phyloP scores from a whole-genome alignment of 768 basidiomycete genomes.

The Obba rivulosa region DNA sequence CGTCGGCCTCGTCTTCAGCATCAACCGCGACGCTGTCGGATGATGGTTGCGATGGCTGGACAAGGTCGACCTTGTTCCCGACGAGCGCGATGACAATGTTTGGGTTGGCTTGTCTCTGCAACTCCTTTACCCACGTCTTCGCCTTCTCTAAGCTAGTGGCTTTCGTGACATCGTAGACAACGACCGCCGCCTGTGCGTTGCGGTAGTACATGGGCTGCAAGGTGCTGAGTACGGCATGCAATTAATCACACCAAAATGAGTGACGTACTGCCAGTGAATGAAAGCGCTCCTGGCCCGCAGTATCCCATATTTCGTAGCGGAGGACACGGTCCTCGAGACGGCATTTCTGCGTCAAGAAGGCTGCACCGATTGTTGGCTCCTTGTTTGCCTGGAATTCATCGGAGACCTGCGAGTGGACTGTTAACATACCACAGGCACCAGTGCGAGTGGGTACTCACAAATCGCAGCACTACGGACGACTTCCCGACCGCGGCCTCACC shows the following conservation, averaged over 20 bases:
- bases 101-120: constrained; percentile 97
- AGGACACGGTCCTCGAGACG: constrained; percentile 90
- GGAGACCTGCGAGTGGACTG: constrained; percentile 52
- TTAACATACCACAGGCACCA: neutral
- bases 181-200: constrained; percentile 96
- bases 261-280: constrained; percentile 86
- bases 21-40: constrained; percentile 48
- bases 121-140: constrained; percentile 99
- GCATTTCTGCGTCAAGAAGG: constrained; percentile 93
- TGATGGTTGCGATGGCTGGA: constrained; percentile 57
- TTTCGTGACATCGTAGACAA: constrained; percentile 98
- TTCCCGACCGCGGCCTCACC: constrained; percentile 99
- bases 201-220: constrained; percentile 96
- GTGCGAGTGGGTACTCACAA: constrained; percentile 50
- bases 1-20: constrained; percentile 85
- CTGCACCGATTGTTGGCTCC: constrained; percentile 97
- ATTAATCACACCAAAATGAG: neutral
- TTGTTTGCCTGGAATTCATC: constrained; percentile 99
- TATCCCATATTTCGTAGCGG: constrained; percentile 97
- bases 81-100: constrained; percentile 99
- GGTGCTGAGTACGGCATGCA: constrained; percentile 4
- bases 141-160: constrained; percentile 95
- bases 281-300: constrained; percentile 93
- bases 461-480: constrained; percentile 96
- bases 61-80: constrained; percentile 95